phyloP scores from a whole-genome alignment of 495 filamentous ascomycete genomes.

The Endocarpon pusillum region DNA sequence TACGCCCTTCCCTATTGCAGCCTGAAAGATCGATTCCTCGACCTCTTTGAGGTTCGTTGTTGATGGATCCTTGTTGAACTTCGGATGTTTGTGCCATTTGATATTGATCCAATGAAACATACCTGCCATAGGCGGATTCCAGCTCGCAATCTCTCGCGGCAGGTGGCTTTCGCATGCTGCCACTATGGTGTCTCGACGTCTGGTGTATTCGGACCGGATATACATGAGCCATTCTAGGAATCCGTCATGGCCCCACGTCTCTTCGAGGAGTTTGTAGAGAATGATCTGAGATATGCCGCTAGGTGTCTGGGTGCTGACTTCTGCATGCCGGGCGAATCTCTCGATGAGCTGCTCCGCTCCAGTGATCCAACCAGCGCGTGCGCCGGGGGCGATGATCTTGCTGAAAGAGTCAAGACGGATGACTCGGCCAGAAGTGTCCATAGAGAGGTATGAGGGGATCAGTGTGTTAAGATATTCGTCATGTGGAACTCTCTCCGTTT shows the following conservation, averaged over 20 bases:
- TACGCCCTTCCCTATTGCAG: conserved; percentile 50
- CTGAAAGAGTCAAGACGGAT: conserved; percentile 54
- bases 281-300: conserved; percentile 68
- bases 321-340: conserved; percentile 57
- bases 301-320: conserved; percentile 68
- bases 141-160: conserved; percentile 62
- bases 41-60: conserved; percentile 47
- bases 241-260: conserved; percentile 85
- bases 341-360: conserved; percentile 66
- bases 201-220: conserved; percentile 68
- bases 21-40: conserved; percentile 71
- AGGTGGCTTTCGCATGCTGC: conserved; percentile 67
- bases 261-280: conserved; percentile 78
- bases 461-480: conserved; percentile 42
- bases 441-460: conserved; percentile 41
- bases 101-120: conserved; percentile 96
- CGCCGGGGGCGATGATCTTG: conserved; percentile 46
- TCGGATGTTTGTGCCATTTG: conserved; percentile 57
- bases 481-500: conserved; percentile 14
- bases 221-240: conserved; percentile 82
- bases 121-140: conserved; percentile 71
- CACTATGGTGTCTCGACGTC: conserved; percentile 58
- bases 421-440: conserved; percentile 51
- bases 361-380: conserved; percentile 48
- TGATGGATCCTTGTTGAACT: conserved; percentile 17